Evolutionary conservation across 768 basidiomycete genomes (phyloP).

Genomic region (Boletus coccyginus): DNA sequence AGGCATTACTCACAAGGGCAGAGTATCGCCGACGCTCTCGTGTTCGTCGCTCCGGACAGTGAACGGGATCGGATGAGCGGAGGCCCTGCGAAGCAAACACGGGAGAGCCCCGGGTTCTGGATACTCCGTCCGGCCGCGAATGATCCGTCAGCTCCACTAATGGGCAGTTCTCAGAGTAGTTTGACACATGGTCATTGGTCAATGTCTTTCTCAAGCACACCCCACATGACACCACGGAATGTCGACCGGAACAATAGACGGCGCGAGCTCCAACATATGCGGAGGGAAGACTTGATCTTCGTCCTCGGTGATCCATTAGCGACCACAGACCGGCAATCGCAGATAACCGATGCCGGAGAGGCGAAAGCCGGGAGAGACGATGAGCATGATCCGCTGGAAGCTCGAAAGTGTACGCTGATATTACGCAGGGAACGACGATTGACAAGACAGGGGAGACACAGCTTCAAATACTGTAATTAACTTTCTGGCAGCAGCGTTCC

Average conservation of each 20-base stretch:
- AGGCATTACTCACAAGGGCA: slow-evolving; percentile 1
- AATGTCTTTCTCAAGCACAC: slow-evolving; percentile 35
- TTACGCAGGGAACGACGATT: neutral
- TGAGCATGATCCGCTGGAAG: neutral
- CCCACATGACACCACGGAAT: slow-evolving; percentile 23
- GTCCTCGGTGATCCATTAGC: neutral
- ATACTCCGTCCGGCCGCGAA: neutral
- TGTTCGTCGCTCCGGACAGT: neutral
- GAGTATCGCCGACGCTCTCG: slow-evolving; percentile 16
- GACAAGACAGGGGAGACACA: neutral
- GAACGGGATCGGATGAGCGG: neutral
- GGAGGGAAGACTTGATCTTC: slow-evolving; percentile 9
- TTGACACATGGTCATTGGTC: slow-evolving; percentile 33
- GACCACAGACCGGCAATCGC: neutral
- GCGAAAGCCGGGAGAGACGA: neutral
- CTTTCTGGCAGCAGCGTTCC: neutral
- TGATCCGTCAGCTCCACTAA: slow-evolving; percentile 7
- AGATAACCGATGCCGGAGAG: slow-evolving; percentile 8
- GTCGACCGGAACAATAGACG: slow-evolving; percentile 5
- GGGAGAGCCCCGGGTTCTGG: slow-evolving; percentile 1
- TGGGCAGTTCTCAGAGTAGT: slow-evolving; percentile 38
- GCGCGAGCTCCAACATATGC: neutral
- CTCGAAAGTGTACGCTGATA: neutral
- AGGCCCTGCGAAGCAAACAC: neutral
- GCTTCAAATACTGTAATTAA: neutral